Percentiles rank a stretch among this genome's conserved stretches.
Evolutionary conservation across 352 stramenopile genomes (phyloP).

Genomic region (Pythium chondricola): DNA sequence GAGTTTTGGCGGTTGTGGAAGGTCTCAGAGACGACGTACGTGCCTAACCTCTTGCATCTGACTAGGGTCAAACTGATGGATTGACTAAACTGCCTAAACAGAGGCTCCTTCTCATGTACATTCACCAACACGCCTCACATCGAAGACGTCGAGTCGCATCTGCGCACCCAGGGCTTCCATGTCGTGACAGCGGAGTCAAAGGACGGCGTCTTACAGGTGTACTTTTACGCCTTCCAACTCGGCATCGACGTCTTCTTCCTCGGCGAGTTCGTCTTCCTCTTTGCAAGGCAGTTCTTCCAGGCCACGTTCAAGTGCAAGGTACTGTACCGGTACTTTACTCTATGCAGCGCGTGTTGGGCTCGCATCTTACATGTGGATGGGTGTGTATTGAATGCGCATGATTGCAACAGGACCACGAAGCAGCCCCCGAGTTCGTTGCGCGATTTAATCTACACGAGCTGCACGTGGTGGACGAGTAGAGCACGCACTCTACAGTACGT

Average conservation of each 20-base stretch:
- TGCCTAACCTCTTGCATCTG: not conserved
- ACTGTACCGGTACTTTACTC: no score
- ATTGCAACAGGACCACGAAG: conserved; percentile 42
- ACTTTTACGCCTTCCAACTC: conserved; percentile 59
- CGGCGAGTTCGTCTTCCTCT: conserved; percentile 75
- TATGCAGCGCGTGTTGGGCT: no score
- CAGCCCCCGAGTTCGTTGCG: conserved; percentile 53
- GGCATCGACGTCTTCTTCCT: conserved; percentile 46
- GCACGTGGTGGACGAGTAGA: conserved; percentile 28
- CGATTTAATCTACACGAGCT: conserved; percentile 70
- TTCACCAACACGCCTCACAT: conserved; percentile 49
- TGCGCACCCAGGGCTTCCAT: conserved; percentile 44
- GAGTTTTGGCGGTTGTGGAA: conserved; percentile 51
- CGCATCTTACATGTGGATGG: not conserved
- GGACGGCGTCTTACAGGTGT: conserved; percentile 55
- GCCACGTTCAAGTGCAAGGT: conserved; percentile 82
- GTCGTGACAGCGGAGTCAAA: conserved; percentile 45
- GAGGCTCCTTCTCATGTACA: conserved; percentile 67
- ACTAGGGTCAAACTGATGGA: no score
- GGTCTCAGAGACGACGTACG: conserved; percentile 58
- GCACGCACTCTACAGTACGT: no score
- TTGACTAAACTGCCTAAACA: no score
- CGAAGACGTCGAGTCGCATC: conserved; percentile 35
- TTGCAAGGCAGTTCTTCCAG: conserved; percentile 68
- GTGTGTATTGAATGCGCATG: no score